Conservation (phyloP, 2,329 filamentous ascomycete species). For the Aspergillus eucalypticola region DNA sequence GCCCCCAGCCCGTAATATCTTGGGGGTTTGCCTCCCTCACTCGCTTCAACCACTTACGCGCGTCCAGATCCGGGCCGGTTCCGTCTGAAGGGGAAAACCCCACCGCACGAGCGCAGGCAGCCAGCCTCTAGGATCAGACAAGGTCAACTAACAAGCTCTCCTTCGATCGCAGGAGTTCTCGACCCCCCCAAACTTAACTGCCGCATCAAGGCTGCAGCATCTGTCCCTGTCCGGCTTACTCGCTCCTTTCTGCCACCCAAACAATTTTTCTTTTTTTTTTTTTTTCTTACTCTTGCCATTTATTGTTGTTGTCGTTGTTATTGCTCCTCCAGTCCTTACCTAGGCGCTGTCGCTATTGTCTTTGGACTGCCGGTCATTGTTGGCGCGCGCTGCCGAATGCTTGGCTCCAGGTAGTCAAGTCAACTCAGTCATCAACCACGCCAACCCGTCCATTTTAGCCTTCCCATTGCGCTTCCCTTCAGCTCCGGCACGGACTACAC, state of each 20-base stretch:
- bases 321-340: not conserved
- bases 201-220: conserved; percentile 16
- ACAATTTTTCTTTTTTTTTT: conserved; percentile 1
- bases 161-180: conserved; percentile 15
- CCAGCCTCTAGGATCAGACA: conserved; percentile 19
- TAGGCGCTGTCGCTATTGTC: conserved; percentile 1
- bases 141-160: conserved; percentile 14
- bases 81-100: conserved; percentile 21
- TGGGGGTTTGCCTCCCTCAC: conserved; percentile 9
- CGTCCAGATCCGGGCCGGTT: conserved; percentile 26
- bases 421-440: conserved; percentile 14
- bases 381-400: conserved; percentile 19
- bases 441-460: conserved; percentile 9
- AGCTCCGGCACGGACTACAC: conserved; percentile 7
- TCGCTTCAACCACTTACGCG: conserved; percentile 25
- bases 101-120: conserved; percentile 27
- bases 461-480: conserved; percentile 8
- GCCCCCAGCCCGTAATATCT: not conserved
- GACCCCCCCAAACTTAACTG: conserved; percentile 3
- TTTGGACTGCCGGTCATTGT: conserved; percentile 14
- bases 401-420: conserved; percentile 16
- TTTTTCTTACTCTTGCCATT: not conserved
- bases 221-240: conserved; percentile 10
- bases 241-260: conserved; percentile 12
- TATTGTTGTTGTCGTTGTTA: too few relatives aligned